These are phyloP conservation scores for Aspergillus alliaceus DNA, from an alignment of 2,329 filamentous ascomycete species.

Conservation along the genomic window DNA sequence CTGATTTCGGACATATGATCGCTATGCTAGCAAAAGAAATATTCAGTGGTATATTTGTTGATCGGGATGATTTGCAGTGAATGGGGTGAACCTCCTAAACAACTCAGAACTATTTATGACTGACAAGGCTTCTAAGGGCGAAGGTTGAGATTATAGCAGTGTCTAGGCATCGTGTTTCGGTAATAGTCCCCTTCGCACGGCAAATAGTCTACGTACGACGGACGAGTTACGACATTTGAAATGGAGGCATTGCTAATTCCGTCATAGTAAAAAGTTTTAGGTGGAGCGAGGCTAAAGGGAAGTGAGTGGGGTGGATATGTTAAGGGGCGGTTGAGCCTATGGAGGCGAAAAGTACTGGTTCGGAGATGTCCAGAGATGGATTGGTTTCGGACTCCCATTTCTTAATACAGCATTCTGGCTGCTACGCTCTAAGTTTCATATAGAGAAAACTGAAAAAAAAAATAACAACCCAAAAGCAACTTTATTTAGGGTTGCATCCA, in stretches of 20 bases:
- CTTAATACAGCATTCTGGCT: not conserved
- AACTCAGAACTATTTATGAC: not conserved
- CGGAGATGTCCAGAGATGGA: not conserved
- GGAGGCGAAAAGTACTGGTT: not conserved
- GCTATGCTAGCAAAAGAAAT: not conserved
- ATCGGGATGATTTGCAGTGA: not conserved
- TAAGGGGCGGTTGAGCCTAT: not conserved
- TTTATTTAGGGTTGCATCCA: not conserved
- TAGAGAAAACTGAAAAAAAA: too few relatives aligned
- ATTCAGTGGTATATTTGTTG: not conserved
- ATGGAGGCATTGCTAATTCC: not conserved
- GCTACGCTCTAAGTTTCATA: not conserved
- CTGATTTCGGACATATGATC: not conserved
- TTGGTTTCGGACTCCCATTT: not conserved
- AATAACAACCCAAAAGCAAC: not conserved
- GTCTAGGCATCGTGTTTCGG: not conserved
- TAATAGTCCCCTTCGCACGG: not conserved
- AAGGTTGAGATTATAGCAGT: not conserved
- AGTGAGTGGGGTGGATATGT: not conserved
- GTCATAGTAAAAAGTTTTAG: not conserved
- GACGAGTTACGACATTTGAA: not conserved
- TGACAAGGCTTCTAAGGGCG: not conserved
- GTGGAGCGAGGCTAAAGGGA: not conserved
- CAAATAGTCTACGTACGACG: not conserved
- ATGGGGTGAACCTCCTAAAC: not conserved